Base-by-base conservation (phyloP, 495 filamentous ascomycete species). In the Cudoniella acicularis region DNA sequence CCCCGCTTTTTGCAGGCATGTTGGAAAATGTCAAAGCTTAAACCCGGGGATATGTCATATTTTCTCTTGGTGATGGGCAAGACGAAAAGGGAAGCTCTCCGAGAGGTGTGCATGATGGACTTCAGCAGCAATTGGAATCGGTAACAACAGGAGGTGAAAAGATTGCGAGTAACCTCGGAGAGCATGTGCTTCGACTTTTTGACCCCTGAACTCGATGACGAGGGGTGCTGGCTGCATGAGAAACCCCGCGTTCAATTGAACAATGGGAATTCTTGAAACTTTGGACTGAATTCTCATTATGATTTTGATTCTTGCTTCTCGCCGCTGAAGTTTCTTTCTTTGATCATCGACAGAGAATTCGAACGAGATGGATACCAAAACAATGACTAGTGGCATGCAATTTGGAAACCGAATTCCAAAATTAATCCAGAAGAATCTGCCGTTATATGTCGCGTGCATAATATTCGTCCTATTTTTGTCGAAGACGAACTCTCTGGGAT, bases 391-490 rank as follows among this genome's bases (percentile, higher is more conserved):
- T 4, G 13, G 30, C 13, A 6, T 36, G 20, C 54, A 40, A 26
- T 46, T 49, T 41, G 59, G 43, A 54, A 46, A 47, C n/a, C 30
- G 54, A 3, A 25, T 62, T 20, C 62, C 58, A 45, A 67, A 66
- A 48, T 62, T 66, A 46, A 36, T 68, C 1, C 68, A 65, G 24
- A 57, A 62, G 48, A 25, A 63, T 8, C 48, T 67, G 1, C 68
- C 65, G n/a, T 49, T 64, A 43, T 68, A 59, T 43, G 57, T 73
- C 60, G 61, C 22, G 11, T 57, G 76, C 0, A 48, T 77, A 18
- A 60, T 81, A 26, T 60, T 79, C 49, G 30, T 76, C 58, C 66
- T 78, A 27, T 78, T 79, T 51, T 60, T 77, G 56, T 69, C 71
- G 45, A 65, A 76, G 26, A 26, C 68, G 17, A 62, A 62, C 49